Evolutionary conservation across 2,329 filamentous ascomycete species (phyloP).

Genomic region (Aspergillus felis): DNA sequence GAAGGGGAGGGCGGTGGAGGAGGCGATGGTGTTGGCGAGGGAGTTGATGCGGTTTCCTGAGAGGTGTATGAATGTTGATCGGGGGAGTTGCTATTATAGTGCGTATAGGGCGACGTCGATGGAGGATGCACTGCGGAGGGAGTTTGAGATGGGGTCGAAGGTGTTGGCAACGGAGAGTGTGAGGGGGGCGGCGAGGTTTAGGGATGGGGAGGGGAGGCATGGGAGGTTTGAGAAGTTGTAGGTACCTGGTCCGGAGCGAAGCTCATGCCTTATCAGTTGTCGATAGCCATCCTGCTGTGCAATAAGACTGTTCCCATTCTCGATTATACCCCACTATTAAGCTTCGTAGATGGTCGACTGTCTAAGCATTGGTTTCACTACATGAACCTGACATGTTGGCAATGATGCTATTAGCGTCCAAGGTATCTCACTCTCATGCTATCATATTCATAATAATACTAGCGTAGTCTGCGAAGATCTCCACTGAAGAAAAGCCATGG

Average conservation of each 20-base stretch:
- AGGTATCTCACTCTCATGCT: too few relatives aligned
- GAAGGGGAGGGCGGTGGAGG: constrained; percentile 48
- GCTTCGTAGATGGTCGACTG: too few relatives aligned
- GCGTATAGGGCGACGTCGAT: constrained; percentile 48
- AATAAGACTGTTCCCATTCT: background rate
- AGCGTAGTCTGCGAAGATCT: constrained; percentile 15
- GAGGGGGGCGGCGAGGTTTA: constrained; percentile 40
- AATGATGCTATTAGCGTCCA: background rate
- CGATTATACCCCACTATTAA: too few relatives aligned
- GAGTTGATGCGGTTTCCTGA: constrained; percentile 50
- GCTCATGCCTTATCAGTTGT: too few relatives aligned
- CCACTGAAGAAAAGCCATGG: constrained; percentile 29
- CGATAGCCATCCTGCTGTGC: background rate
- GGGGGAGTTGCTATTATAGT: constrained; percentile 48
- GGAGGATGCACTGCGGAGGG: constrained; percentile 48
- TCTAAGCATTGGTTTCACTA: background rate
- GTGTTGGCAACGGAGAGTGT: constrained; percentile 45
- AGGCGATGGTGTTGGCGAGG: constrained; percentile 47
- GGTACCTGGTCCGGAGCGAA: background rate
- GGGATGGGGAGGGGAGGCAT: constrained; percentile 37
- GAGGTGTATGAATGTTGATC: constrained; percentile 50
- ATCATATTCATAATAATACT: background rate
- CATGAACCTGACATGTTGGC: background rate
- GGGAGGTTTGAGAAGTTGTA: constrained; percentile 42
- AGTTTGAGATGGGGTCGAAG: constrained; percentile 44